Evolutionary conservation across 129 eudicot species (phyloP), one percentile per base, ranked within the genome.

Genomic region (Gnaphalium uliginosum): DNA sequence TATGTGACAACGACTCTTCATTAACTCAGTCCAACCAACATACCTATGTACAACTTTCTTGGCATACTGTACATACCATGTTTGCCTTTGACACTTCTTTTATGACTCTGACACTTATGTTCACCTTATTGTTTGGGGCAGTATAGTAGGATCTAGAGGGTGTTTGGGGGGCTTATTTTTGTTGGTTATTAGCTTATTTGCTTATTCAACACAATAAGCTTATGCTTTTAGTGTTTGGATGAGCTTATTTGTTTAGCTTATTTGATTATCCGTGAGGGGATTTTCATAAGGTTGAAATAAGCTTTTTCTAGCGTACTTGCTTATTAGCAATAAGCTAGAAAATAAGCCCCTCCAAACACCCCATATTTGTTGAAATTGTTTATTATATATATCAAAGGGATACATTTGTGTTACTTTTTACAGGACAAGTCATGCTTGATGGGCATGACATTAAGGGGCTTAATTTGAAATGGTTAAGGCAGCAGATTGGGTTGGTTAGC

Each of bases 401-500:
- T 37, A 32, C 66, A 43, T 41, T 39, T 65, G 67, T 66, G 75
- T 79, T 71, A 66, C 74, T 81, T 37, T 84, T 69, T 73, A 66
- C 86, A 93, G 98, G 98, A 69, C 90, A 93, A 83, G 87, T 93
- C 43, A 58, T 88, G 80, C 76, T 93, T 41, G 98, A 93, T 78
- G 98, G 98, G 59, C 86, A 90, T 78, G 96, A 90, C 73, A 90
- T 93, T 48, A 90, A 90, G 81, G 84, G 88, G 66, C 70, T 93
- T 29, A 90, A 93, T 81, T 79, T 93, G 75, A 86, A 81, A 81
- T 93, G 98, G 98, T 70, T 93, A 61, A 88, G 98, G 81, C 92
- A 90, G 78, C 98, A 93, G 75, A 88, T 90, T 57, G 98, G 98
- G 71, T 86, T 93, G 68, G 98, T 93, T 23, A 93, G 96, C 81